Base-by-base conservation (phyloP, 23 red algal species). In the Gracilaria domingensis region DNA sequence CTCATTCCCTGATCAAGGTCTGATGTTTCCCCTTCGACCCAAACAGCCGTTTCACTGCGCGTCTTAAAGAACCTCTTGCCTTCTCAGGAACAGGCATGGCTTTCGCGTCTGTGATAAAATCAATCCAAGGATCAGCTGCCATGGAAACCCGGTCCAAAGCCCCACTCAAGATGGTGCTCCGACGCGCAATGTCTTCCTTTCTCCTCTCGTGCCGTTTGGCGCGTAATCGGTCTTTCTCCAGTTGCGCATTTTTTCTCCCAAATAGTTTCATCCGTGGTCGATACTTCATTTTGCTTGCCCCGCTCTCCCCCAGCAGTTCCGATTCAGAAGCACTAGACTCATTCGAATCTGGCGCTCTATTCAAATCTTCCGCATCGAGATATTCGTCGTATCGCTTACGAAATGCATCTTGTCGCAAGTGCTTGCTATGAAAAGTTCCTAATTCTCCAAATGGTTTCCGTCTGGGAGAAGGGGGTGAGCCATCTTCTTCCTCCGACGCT, bases 111-210 rank as follows among this genome's bases (percentile, higher is more conserved):
- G 84, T 88, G 28, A 88, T 88, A 28, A 88, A 88, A 29, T 88
- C 84, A 77, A 88, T 88, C 84, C 84, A 88, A 17, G 84, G 84
- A 18, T 88, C 84, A 29, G 84, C 84, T 39, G 84, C 84, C 84
- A 88, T 88, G 8, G 84, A 88, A 58, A 88, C 84, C 24, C 84
- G 84, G 48, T 88, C 84, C 48, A 88, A 13, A 58, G 84, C 71
- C 25, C 84, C 84, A 32, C 66, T 75, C 48, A 88, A 25, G 18
- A 88, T 88, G 35, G 84, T 62, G 12, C 66, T 62, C 47, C 67
- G 47, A 38, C 84, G 45, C 30, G 65, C 66, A 75, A 78, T 69
- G 36, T 88, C 70, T 69, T 75, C 84, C 71, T 62, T 69, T 47
- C 70, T 48, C 36, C 34, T 58, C 39, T 76, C 84, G 29, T 69